Conservation (phyloP, 805 yeast genomes). For the Sugiyamaella americana region DNA sequence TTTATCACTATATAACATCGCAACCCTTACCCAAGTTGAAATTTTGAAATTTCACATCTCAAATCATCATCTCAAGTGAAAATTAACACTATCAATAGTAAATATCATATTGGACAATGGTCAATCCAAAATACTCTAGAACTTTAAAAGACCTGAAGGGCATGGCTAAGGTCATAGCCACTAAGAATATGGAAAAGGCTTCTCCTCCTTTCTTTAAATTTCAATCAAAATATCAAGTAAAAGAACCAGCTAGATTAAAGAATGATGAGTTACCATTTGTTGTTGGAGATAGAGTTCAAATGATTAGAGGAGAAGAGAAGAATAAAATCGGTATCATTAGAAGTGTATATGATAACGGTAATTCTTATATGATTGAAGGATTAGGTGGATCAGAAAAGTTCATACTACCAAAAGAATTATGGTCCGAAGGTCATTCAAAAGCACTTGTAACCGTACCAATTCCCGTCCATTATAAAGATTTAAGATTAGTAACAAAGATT, state of each 20-base stretch:
- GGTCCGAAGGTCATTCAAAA: slow-evolving; percentile 66
- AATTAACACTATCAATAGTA: no score
- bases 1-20: no score
- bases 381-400: slow-evolving; percentile 58
- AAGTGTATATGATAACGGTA: slow-evolving; percentile 52
- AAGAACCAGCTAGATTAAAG: slow-evolving; percentile 36
- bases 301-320: slow-evolving; percentile 60
- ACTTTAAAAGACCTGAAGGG: slow-evolving; percentile 20
- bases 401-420: slow-evolving; percentile 64
- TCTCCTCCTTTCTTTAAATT: slow-evolving; percentile 22
- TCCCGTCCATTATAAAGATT: slow-evolving; percentile 50
- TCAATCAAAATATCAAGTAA: slow-evolving; percentile 25
- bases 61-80: no score
- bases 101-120: no score
- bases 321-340: slow-evolving; percentile 71
- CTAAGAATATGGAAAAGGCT: slow-evolving; percentile 11
- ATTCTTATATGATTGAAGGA: slow-evolving; percentile 59
- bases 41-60: no score
- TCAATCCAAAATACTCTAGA: slow-evolving; percentile 15
- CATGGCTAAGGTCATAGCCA: slow-evolving; percentile 15
- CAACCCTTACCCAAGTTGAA: no score
- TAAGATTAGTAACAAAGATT: slow-evolving; percentile 74
- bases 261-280: slow-evolving; percentile 34
- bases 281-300: slow-evolving; percentile 72
- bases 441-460: slow-evolving; percentile 68